Base-by-base conservation (phyloP, 176 grass and related monocot genomes). In the Aegilops umbellulata region DNA sequence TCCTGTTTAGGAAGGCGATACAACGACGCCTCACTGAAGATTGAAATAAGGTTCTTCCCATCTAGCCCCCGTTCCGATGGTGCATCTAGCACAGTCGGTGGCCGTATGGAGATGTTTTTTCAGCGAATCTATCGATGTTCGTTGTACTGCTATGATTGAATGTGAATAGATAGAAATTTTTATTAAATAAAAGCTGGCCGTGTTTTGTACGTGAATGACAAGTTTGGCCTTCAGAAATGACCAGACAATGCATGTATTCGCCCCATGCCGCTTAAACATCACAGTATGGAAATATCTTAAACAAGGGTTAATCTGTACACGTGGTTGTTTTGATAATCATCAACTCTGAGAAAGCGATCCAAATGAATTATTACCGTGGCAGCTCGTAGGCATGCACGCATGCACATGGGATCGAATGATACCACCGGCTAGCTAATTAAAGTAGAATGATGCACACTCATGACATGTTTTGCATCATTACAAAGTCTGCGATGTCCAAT, bases 381-480 rank as follows among this genome's bases (percentile, higher is more conserved):
- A 74, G 41, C 57, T 44, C 25, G 32, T 9, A 79, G 34, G 67
- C 89, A 64, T 73, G 74, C 84, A 70, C 70, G 89, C 66, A 87
- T 62, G 85, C 69, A 70, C 80, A 88, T 88, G 89, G 58, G 44
- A 87, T 84, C 76, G 76, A 84, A 84, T 91, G 85, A 87, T 87
- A 29, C 16, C 85, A 60, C 60, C 60, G 10, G 72, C 71, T 7
- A 53, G 84, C 67, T 81, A 81, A 87, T 84, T 91, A 81, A 87
- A 87, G 89, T 63, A 29, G 68, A 69, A 91, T 84, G 81, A 88
- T 91, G 51, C 49, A 77, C 62, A 77, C 81, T 77, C 81, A 77
- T 84, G 31, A 8, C 80, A 22, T 80, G 81, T 80, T 69, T 77
- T 77, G 69, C 69, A 91, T 91, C 85, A 81, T 77, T 75, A 14